Percentiles rank a stretch among this genome's conserved stretches.
Evolutionary conservation across 1,284 basidiomycete species (phyloP).

Genomic region (Ceratobasidium sp.): DNA sequence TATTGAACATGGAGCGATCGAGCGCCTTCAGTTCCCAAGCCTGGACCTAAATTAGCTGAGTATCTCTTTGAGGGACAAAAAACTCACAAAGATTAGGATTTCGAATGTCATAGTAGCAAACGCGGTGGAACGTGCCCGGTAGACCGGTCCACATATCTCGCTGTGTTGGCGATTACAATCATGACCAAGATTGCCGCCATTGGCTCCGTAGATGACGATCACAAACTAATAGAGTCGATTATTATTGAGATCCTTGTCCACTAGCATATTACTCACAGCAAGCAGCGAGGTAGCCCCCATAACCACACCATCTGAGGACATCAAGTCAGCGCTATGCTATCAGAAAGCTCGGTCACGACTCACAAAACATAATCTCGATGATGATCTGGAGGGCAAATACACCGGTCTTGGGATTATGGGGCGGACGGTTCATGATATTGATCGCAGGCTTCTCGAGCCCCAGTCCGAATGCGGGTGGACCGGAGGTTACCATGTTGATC

Average conservation of each 20-base stretch:
- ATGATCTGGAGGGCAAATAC: slow-evolving; percentile 60
- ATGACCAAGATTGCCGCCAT: slow-evolving; percentile 56
- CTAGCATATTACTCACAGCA: not conserved
- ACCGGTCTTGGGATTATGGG: slow-evolving; percentile 56
- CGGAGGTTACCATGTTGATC: slow-evolving; percentile 54
- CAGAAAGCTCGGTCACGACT: slow-evolving; percentile 65
- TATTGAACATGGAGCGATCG: no score
- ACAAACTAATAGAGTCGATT: slow-evolving; percentile 59
- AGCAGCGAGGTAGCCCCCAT: slow-evolving; percentile 63
- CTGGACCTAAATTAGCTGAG: not conserved
- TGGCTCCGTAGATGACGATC: slow-evolving; percentile 61
- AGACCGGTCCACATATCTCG: slow-evolving; percentile 56
- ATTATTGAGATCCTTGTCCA: not conserved
- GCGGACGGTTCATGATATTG: slow-evolving; percentile 65
- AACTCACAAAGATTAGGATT: slow-evolving; percentile 54
- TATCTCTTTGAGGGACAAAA: not conserved
- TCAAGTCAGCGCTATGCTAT: not conserved
- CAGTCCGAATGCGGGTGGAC: slow-evolving; percentile 64
- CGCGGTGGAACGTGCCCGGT: slow-evolving; percentile 60
- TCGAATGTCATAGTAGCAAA: slow-evolving; percentile 63
- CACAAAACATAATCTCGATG: slow-evolving; percentile 67
- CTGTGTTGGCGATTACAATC: slow-evolving; percentile 57
- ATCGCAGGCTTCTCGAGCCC: slow-evolving; percentile 62
- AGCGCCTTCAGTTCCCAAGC: no score
- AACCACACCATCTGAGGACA: slow-evolving; percentile 60